phyloP scores from a whole-genome alignment of 1,139 yeast genomes.

The Yamadazyma oceani region DNA sequence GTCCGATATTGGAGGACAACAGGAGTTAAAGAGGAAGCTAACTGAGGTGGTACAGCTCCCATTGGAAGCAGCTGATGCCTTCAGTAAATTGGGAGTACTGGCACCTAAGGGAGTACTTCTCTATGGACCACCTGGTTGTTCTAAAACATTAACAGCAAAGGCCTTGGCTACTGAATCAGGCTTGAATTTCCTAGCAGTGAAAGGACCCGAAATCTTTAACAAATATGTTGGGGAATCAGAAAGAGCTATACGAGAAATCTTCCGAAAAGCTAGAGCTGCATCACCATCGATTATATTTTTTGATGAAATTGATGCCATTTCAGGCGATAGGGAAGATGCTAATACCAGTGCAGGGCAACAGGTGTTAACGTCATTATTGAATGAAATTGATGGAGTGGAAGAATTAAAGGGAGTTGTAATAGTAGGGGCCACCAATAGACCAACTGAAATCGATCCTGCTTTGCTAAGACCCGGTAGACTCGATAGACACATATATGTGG shows the following conservation, averaged over 20 bases:
- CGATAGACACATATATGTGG: slow-evolving; percentile 87
- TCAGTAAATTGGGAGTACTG: slow-evolving; percentile 70
- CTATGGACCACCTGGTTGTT: slow-evolving; percentile 97
- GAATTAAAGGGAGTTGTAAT: slow-evolving; percentile 89
- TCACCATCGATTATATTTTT: slow-evolving; percentile 90
- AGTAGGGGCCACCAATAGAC: slow-evolving; percentile 94
- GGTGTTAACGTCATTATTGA: slow-evolving; percentile 83
- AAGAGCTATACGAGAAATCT: slow-evolving; percentile 82
- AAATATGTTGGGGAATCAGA: slow-evolving; percentile 96
- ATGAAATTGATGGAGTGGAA: slow-evolving; percentile 96
- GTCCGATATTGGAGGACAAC: slow-evolving; percentile 97
- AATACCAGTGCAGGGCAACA: slow-evolving; percentile 76
- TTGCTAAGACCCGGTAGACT: slow-evolving; percentile 90
- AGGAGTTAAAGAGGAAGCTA: slow-evolving; percentile 72
- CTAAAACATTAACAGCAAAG: slow-evolving; percentile 90
- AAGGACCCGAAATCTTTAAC: slow-evolving; percentile 93
- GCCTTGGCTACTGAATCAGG: slow-evolving; percentile 96
- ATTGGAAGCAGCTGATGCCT: slow-evolving; percentile 76
- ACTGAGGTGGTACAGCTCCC: slow-evolving; percentile 93
- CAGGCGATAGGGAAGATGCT: slow-evolving; percentile 65
- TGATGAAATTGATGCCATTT: slow-evolving; percentile 93
- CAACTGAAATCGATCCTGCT: slow-evolving; percentile 90
- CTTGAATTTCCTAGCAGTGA: slow-evolving; percentile 85
- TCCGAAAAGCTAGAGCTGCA: slow-evolving; percentile 89
- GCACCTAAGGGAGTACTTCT: slow-evolving; percentile 91